A percentile compares a stretch with the other conserved stretches of the same genome.
Evolutionary conservation across 2,329 filamentous ascomycete species (phyloP).

Genomic region (Graphilbum ipis-grandicollis): DNA sequence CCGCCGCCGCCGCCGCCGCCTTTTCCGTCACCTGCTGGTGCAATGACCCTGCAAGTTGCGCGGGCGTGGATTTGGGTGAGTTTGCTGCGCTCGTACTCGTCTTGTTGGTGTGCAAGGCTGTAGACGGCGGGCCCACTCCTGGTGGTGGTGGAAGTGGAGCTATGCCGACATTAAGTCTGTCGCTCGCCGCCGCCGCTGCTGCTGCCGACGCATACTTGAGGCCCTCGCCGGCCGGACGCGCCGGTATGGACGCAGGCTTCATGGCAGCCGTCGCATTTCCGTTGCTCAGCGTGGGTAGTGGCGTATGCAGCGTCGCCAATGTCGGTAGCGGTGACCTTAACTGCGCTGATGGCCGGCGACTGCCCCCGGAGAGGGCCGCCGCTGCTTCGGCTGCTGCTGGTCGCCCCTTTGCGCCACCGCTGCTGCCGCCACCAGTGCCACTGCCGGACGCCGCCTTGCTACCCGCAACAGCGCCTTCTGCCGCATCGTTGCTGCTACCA

Average conservation of each 20-base stretch:
- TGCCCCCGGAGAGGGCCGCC: no score
- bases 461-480: no score
- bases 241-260: conserved; percentile 83
- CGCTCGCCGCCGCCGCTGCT: conserved; percentile 77
- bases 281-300: conserved; percentile 43
- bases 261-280: conserved; percentile 38
- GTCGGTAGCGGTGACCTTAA: conserved; percentile 90
- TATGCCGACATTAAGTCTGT: conserved; percentile 79
- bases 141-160: conserved; percentile 85
- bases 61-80: conserved; percentile 30
- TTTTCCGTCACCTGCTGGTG: conserved; percentile 16
- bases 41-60: conserved; percentile 21
- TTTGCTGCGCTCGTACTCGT: conserved; percentile 37
- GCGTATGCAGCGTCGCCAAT: conserved; percentile 73
- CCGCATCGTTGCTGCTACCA: no score
- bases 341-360: conserved; percentile 73
- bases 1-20: conserved; percentile 8
- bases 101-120: conserved; percentile 32
- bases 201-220: conserved; percentile 95
- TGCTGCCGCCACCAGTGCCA: no score
- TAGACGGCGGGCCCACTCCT: conserved; percentile 25
- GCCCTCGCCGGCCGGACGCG: conserved; percentile 71
- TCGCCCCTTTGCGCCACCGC: no score
- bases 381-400: no score
- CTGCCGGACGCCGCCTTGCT: no score